Percentiles rank a stretch among this genome's conserved stretches.
These are phyloP conservation scores for Dorcoceras hygrometricum DNA, from an alignment of 257 asterid genomes.

Conservation along the genomic window DNA sequence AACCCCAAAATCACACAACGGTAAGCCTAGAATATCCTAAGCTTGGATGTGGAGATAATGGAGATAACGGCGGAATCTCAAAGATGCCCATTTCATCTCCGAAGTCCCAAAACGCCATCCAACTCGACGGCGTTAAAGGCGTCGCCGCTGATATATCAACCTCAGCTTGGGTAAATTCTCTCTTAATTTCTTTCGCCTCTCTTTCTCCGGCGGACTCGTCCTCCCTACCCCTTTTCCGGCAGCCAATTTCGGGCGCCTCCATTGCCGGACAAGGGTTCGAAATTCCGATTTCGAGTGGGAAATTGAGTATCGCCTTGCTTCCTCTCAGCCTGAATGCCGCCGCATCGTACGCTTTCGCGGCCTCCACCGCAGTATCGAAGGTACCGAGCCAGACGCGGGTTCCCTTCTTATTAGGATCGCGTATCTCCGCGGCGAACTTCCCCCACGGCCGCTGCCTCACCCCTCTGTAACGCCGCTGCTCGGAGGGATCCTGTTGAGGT, in stretches of 20 bases:
- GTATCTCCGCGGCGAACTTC: conserved; percentile 42
- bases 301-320: conserved; percentile 35
- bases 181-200: conserved; percentile 4
- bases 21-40: conserved; percentile 27
- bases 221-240: conserved; percentile 34
- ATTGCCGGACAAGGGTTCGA: conserved; percentile 9
- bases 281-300: conserved; percentile 49
- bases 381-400: conserved; percentile 47
- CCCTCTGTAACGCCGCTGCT: conserved; percentile 37
- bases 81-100: conserved; percentile 52
- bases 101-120: conserved; percentile 54
- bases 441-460: conserved; percentile 45
- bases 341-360: conserved; percentile 39
- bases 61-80: conserved; percentile 52
- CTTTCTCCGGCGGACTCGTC: conserved; percentile 26
- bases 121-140: conserved; percentile 54
- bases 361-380: conserved; percentile 37
- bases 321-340: conserved; percentile 45
- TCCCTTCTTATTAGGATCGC: conserved; percentile 39
- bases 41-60: conserved; percentile 38
- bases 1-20: conserved; percentile 6
- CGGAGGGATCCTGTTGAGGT: conserved; percentile 14
- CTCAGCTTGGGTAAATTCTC: conserved; percentile 5
- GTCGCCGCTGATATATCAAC: conserved; percentile 11
- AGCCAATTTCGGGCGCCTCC: background rate